Evolutionary conservation across 768 basidiomycete species (phyloP), one percentile per base, ranked within the genome.

Genomic region (Auriculariales sp.): DNA sequence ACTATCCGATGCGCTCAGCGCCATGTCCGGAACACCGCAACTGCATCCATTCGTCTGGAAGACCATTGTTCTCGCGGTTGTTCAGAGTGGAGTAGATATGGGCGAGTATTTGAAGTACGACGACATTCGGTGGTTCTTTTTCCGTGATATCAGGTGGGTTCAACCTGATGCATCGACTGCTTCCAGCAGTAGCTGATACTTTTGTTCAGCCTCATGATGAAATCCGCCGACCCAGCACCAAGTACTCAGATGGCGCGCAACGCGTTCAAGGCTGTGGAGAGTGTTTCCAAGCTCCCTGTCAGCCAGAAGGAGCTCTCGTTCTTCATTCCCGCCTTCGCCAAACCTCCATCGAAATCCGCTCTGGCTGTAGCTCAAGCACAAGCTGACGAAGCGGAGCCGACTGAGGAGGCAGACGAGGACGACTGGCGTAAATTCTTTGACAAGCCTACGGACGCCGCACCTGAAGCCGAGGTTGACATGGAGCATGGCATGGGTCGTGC

Each of bases 361-460:
- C 59, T 63, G 10, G 65, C 58, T 28, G 62, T 61, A 34, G 57
- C 61, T 14, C 65, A 67, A 45, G 64, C 65, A 36, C 63, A 55
- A 10, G 56, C 56, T 2, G 62, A 65, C 9, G 63, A 64, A 5
- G 68, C 64, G 10, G 60, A 60, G 4, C 63, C 62, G 7, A 68
- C 71, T 12, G 71, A 68, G 2, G 71, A 75, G 17, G 75, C 77
- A 42, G 61, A 57, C 15, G 64, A 66, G 30, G 75, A 73, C 46
- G 81, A 92, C 58, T 93, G 88, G 88, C 73, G 81, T 25, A 83
- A 76, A 58, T 91, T 85, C 63, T 91, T 89, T 55, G 85, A 91
- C 33, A 79, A 86, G 15, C 72, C 76, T 48, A 61, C 61, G 0
- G 56, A 66, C 6, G 63, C 66, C 17, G 52, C 54, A 27, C 56